Conservation (phyloP, 345 rosid species). For the Eucalyptus urophylla region DNA sequence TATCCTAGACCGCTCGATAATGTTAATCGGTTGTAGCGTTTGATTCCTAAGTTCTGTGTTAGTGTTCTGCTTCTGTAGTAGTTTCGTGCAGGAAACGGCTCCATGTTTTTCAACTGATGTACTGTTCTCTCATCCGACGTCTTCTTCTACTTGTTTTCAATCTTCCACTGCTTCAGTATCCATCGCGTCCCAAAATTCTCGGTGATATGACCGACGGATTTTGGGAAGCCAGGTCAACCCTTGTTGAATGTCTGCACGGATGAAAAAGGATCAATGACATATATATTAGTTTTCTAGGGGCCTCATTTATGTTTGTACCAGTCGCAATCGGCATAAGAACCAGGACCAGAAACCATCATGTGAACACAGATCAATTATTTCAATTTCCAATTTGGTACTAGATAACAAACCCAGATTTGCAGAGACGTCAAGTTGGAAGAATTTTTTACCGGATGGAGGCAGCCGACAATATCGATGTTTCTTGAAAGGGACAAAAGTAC, state of each 20-base stretch:
- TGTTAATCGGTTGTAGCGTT: not conserved
- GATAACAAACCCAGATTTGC: not conserved
- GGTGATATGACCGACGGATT: not conserved
- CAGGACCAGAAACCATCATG: not conserved
- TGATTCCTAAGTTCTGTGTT: not conserved
- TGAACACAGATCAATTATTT: not conserved
- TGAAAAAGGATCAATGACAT: not conserved
- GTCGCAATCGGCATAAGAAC: not conserved
- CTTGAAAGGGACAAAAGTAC: not conserved
- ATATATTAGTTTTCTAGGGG: not conserved
- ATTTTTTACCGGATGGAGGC: not conserved
- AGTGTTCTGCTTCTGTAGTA: not conserved
- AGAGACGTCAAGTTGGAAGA: not conserved
- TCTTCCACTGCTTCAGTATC: not conserved
- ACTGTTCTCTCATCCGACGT: not conserved
- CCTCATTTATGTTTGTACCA: not conserved
- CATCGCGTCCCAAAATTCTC: not conserved
- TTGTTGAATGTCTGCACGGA: not conserved
- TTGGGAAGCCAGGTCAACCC: not conserved
- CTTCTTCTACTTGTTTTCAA: not conserved
- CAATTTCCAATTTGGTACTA: not conserved
- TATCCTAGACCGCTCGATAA: not conserved
- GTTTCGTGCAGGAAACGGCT: not conserved
- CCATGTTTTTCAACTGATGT: not conserved
- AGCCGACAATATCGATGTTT: not conserved